Percentiles rank a stretch among this genome's conserved stretches.
Evolutionary conservation across 2,329 filamentous ascomycete species (phyloP).

Genomic region (Monosporascus sp.): DNA sequence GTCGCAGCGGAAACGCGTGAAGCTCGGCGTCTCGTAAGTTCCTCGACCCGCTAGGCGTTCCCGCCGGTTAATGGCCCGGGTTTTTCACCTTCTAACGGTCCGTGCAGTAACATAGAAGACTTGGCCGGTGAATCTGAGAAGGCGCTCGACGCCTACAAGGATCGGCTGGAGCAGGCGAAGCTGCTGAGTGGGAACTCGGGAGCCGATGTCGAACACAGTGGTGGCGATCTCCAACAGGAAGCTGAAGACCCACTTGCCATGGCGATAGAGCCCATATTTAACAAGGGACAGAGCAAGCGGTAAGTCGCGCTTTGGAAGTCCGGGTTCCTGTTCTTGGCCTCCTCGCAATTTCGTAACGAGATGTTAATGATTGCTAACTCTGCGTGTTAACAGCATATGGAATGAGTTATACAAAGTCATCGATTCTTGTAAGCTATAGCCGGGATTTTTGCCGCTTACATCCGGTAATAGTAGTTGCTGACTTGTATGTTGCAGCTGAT

Average conservation of each 20-base stretch:
- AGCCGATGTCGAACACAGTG: conserved; percentile 40
- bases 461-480: conserved; percentile 1
- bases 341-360: no score
- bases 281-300: conserved; percentile 72
- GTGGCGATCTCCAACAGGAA: conserved; percentile 29
- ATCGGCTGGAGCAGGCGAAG: conserved; percentile 73
- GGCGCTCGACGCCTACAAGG: conserved; percentile 76
- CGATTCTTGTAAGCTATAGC: conserved; percentile 22
- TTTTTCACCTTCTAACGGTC: not conserved
- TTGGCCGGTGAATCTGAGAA: conserved; percentile 75
- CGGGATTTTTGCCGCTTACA: not conserved
- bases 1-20: conserved; percentile 86
- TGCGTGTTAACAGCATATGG: conserved; percentile 72
- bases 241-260: conserved; percentile 48
- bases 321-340: no score
- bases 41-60: no score
- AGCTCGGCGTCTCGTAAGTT: conserved; percentile 61
- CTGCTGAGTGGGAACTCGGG: conserved; percentile 68
- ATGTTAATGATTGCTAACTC: not conserved
- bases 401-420: conserved; percentile 66
- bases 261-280: conserved; percentile 82
- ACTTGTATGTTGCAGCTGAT: conserved; percentile 83
- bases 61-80: not conserved
- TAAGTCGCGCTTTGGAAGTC: not conserved
- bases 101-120: conserved; percentile 66